Evolutionary conservation across 1,284 basidiomycete genomes (phyloP).

Genomic region (Cutaneotrichosporon spelunceum): DNA sequence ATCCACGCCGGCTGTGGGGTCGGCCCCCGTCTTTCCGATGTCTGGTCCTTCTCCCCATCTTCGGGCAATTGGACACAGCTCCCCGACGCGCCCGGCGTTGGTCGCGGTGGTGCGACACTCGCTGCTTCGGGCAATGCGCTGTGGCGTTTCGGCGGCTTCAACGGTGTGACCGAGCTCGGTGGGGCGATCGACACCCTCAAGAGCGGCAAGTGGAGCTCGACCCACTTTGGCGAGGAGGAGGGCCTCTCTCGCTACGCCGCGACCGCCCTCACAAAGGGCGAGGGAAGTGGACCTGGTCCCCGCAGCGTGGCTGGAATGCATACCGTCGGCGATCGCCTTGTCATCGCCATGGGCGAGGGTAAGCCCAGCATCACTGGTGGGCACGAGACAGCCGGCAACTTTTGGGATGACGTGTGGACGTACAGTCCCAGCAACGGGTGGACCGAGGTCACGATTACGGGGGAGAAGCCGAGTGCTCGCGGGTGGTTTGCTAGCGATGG

Average conservation of each 20-base stretch:
- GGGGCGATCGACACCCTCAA: conserved; percentile 29
- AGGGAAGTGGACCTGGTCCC: conserved; percentile 21
- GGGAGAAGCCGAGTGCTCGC: conserved; percentile 30
- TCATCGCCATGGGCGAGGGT: conserved; percentile 34
- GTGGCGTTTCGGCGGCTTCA: conserved; percentile 37
- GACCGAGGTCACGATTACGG: conserved; percentile 16
- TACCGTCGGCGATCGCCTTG: conserved; percentile 9
- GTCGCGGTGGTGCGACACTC: conserved; percentile 31
- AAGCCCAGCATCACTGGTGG: conserved; percentile 33
- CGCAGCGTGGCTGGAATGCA: conserved; percentile 31
- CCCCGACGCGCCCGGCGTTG: conserved; percentile 29
- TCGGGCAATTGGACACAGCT: conserved; percentile 23
- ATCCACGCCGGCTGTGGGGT: conserved; percentile 29
- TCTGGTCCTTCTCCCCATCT: conserved; percentile 29
- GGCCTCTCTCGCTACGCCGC: conserved; percentile 21
- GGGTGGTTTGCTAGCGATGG: conserved; percentile 46
- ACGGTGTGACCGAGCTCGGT: conserved; percentile 35
- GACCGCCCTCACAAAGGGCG: neutral
- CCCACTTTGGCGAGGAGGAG: conserved; percentile 12
- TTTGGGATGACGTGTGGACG: conserved; percentile 38
- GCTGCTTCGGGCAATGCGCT: conserved; percentile 15
- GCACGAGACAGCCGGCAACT: conserved; percentile 38
- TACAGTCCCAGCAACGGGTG: conserved; percentile 22
- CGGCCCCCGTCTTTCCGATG: conserved; percentile 28
- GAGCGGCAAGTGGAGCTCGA: conserved; percentile 5